Percentiles rank a stretch among this genome's conserved stretches.
These are phyloP conservation scores for Claviceps sp. DNA, from an alignment of 2,329 filamentous ascomycete species.

Conservation along the genomic window DNA sequence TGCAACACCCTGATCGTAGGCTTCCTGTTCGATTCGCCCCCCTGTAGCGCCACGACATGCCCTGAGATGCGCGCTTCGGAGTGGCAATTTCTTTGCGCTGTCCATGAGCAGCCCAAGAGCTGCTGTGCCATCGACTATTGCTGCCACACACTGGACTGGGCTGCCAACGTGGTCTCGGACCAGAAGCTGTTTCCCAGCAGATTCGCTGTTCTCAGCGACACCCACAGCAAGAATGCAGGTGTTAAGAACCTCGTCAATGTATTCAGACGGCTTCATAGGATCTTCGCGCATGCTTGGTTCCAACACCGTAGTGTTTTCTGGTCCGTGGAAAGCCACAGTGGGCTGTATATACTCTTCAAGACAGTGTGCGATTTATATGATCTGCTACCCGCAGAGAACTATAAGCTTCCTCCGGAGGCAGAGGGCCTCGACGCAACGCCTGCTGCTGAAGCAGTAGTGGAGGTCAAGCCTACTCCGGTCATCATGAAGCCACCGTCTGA, in stretches of 20 bases:
- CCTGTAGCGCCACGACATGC: slow-evolving; percentile 80
- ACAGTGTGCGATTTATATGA: slow-evolving; percentile 88
- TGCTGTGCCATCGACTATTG: slow-evolving; percentile 99
- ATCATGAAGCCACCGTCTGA: slow-evolving; percentile 23
- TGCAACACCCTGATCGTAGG: slow-evolving; percentile 86
- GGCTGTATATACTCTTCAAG: slow-evolving; percentile 93
- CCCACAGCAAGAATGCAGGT: slow-evolving; percentile 48
- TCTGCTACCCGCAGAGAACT: slow-evolving; percentile 83
- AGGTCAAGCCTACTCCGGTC: slow-evolving; percentile 20
- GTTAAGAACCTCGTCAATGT: slow-evolving; percentile 86
- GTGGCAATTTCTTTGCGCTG: slow-evolving; percentile 97
- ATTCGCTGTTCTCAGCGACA: slow-evolving; percentile 43
- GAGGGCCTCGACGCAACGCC: slow-evolving; percentile 57
- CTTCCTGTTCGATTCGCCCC: slow-evolving; percentile 80
- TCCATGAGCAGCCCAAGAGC: slow-evolving; percentile 90
- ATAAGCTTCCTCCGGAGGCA: slow-evolving; percentile 86
- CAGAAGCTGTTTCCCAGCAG: slow-evolving; percentile 91
- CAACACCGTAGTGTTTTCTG: slow-evolving; percentile 93
- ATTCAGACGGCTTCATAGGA: slow-evolving; percentile 84
- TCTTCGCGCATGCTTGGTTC: slow-evolving; percentile 98
- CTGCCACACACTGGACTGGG: slow-evolving; percentile 97
- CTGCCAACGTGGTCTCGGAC: slow-evolving; percentile 84
- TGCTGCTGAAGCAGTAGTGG: slow-evolving; percentile 27
- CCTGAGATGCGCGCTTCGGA: slow-evolving; percentile 97
- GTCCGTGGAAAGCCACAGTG: slow-evolving; percentile 81